Evolutionary conservation across 495 filamentous ascomycete genomes (phyloP).

Genomic region (Neurospora sp.): DNA sequence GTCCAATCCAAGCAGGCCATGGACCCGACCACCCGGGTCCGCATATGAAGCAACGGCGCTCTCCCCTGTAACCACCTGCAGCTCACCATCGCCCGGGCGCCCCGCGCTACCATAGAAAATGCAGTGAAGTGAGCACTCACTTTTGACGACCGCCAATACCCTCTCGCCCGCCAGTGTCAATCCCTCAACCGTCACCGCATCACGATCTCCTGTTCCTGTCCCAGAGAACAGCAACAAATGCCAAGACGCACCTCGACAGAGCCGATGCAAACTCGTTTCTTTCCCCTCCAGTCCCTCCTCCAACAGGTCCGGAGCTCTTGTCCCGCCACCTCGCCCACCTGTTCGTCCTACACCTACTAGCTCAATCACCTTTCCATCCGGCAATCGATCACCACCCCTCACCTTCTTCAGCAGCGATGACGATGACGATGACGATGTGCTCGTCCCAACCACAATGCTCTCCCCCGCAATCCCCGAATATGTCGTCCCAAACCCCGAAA

Average conservation of each 20-base stretch:
- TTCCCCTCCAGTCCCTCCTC: conserved; percentile 2
- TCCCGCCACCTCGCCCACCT: neutral
- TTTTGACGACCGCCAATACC: conserved; percentile 5
- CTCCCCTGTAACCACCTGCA: neutral
- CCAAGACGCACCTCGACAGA: conserved; percentile 16
- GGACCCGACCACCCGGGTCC: conserved; percentile 22
- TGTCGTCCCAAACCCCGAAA: conserved; percentile 31
- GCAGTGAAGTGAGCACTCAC: conserved; percentile 9
- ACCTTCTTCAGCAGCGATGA: conserved; percentile 10
- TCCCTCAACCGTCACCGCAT: conserved; percentile 6
- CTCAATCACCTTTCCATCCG: conserved; percentile 17
- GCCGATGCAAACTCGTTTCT: conserved; percentile 17
- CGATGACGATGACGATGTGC: neutral
- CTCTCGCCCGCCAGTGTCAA: conserved; percentile 8
- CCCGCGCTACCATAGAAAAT: conserved; percentile 5
- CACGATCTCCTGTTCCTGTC: neutral
- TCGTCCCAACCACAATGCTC: neutral
- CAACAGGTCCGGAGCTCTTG: neutral
- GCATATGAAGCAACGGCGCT: conserved; percentile 5
- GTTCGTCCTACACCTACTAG: neutral
- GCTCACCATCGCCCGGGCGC: neutral
- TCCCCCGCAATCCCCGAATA: conserved; percentile 8
- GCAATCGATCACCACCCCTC: conserved; percentile 25
- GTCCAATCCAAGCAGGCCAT: conserved; percentile 26
- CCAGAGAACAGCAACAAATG: conserved; percentile 31